Evolutionary conservation across 768 basidiomycete species (phyloP), one percentile per base, ranked within the genome.

Genomic region (Termitomyces sp.): DNA sequence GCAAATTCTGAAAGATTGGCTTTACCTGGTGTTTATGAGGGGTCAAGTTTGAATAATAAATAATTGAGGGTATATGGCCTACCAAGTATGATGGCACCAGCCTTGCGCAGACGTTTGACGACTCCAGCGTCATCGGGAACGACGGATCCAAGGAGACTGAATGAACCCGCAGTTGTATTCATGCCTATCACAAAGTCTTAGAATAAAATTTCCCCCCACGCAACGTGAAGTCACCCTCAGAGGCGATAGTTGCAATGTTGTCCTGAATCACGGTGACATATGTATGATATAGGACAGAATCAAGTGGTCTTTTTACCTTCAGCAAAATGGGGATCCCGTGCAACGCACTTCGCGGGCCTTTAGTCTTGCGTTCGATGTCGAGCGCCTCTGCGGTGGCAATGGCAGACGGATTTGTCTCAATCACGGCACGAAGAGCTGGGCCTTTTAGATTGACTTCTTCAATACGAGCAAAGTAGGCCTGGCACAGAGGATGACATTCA

Each of bases 391-490:
- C 87, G 64, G 81, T 77, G 14, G 57, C 65, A 10, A 88, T 72
- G 2, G 86, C 86, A 7, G 76, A 77, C 0, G 82, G 77, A 51
- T 85, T 89, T 1, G 74, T 72, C 59, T 89, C 88, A 14, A 87
- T 72, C 5, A 89, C 78, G 0, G 86, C 86, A 10, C 79, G 82
- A 9, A 89, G 71, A 48, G 71, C 71, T 11, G 86, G 82, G 1
- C 86, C 86, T 60, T 83, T 74, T 17, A 81, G 65, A 65, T 89
- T 88, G n/a, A 89, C 87, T 67, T 89, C 83, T 4, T 87, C 83
- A 31, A 88, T 88, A 2, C 88, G 79, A 11, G 82, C 81, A 64
- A 88, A 76, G 68, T 89, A 89, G 2, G 86, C 85, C 87, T 88
- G 57, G 14, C 43, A 40, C 14, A 51, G 11, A 38, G n/a, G 1